Percentiles rank a stretch among this genome's conserved stretches.
These are phyloP conservation scores for Boletus rufocinnamomeus DNA, from an alignment of 768 basidiomycete genomes.

Conservation along the genomic window DNA sequence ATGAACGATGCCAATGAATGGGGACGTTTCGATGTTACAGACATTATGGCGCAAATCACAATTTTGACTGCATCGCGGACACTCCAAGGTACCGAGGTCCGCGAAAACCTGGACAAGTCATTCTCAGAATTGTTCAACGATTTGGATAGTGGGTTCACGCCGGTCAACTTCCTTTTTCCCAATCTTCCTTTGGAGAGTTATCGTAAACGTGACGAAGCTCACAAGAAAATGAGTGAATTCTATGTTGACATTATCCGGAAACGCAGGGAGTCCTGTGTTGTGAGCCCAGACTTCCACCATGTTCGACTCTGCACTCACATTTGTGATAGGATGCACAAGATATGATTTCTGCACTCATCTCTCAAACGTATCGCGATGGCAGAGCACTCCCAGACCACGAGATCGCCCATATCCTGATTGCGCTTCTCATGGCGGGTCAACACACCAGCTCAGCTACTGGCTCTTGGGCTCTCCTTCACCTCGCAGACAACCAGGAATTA, in stretches of 20 bases:
- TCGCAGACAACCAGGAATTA: constrained; percentile 74
- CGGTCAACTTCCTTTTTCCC: constrained; percentile 93
- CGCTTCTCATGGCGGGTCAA: constrained; percentile 98
- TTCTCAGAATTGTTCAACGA: constrained; percentile 86
- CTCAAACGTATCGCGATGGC: constrained; percentile 84
- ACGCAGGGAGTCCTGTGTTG: constrained; percentile 54
- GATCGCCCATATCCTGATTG: constrained; percentile 98
- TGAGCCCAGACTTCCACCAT: constrained; percentile 22
- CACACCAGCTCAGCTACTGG: constrained; percentile 94
- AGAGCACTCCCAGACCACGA: constrained; percentile 79
- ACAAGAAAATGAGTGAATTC: constrained; percentile 91
- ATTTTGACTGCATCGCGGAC: constrained; percentile 94
- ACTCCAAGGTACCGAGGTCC: constrained; percentile 90
- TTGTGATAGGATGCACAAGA: constrained; percentile 69
- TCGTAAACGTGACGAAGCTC: constrained; percentile 83
- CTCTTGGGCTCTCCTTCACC: constrained; percentile 87
- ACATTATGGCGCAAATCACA: constrained; percentile 82
- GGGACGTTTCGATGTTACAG: constrained; percentile 74
- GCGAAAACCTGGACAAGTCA: constrained; percentile 71
- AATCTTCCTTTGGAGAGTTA: constrained; percentile 91
- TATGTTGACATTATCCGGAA: constrained; percentile 85
- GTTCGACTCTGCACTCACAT: constrained; percentile 2
- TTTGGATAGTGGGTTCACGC: constrained; percentile 95
- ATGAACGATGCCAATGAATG: constrained; percentile 70
- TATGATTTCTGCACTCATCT: constrained; percentile 87